These are phyloP conservation scores for Shiraia bambusicola DNA, from an alignment of 2,329 filamentous ascomycete species.

Conservation along the genomic window DNA sequence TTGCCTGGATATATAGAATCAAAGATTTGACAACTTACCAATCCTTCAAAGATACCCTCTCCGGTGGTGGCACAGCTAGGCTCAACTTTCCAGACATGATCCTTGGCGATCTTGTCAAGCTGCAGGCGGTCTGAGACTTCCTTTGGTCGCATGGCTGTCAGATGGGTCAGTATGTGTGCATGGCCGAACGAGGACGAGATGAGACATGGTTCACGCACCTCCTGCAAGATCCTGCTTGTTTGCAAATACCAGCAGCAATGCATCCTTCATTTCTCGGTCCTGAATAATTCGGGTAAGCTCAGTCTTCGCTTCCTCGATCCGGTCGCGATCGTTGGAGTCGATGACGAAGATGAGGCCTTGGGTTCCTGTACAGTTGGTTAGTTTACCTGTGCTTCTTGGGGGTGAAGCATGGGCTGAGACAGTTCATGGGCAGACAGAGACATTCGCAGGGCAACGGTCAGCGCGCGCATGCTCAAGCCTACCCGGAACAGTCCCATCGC, in stretches of 20 bases:
- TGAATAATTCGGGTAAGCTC: constrained; percentile 98
- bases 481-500: constrained; percentile 29
- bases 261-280: constrained; percentile 97
- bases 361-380: constrained; percentile 64
- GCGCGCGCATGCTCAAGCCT: constrained; percentile 29
- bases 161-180: constrained; percentile 14
- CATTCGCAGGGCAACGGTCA: constrained; percentile 12
- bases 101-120: constrained; percentile 53
- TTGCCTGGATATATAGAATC: not conserved
- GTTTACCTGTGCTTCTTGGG: constrained; percentile 7
- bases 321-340: constrained; percentile 97
- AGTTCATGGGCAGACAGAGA: constrained; percentile 8
- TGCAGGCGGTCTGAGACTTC: constrained; percentile 53
- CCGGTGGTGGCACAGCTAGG: constrained; percentile 56
- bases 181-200: not conserved
- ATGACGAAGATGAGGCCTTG: constrained; percentile 99
- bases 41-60: constrained; percentile 56
- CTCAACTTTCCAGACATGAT: constrained; percentile 58
- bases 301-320: constrained; percentile 94
- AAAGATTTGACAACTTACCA: constrained; percentile 46
- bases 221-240: constrained; percentile 98
- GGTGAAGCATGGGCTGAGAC: not conserved
- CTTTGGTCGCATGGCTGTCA: constrained; percentile 51
- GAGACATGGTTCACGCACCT: constrained; percentile 66
- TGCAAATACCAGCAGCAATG: constrained; percentile 93